Base-by-base conservation (phyloP, 139 green algal species). In the Haematococcus sp. region DNA sequence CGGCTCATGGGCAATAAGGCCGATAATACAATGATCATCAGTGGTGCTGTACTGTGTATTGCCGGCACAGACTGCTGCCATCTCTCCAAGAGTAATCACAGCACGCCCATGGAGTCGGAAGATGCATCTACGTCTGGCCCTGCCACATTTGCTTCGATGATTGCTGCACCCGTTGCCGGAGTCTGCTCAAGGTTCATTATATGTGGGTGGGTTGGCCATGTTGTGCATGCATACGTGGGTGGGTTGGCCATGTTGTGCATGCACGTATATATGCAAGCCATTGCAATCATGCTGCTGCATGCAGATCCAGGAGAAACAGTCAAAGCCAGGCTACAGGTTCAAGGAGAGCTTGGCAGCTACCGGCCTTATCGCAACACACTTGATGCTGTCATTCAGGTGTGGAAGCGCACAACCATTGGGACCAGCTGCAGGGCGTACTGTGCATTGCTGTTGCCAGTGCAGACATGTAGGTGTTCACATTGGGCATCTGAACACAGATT, bases 231-330 rank as follows among this genome's bases (percentile, higher is more conserved):
- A 25, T 79, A 5, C 81, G 79, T 85, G 49, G 73, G 75, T 68
- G 20, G 5, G 40, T 59, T 23, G n/a, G n/a, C 11, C 40, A 27
- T 61, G n/a, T 27, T 13, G 15, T 61, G 54, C 54, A 61, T 61
- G 9, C 17, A 13, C 54, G 54, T 27, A 11, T 11, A 7, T 11
- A 49, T n/a, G 25, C 28, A 23, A 9, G 28, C 11, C 17, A 4
- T 66, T 34, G 27, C 40, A 44, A 4, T 44, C 40, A 49, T 61
- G 46, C 25, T 49, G 23, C 5, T 19, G 9, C 5, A 11, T 35
- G 16, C 66, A 85, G 79, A 93, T 63, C 89, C 90, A 15, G 70
- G 86, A 4, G 91, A 95, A 70, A 94, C 89, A 1, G 55, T 95
- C 46, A 95, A 95, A 56, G 86, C 89, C 0, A 78, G 81, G 33